Conservation (phyloP, 78 protist genomes). For the Polysphondylium violaceum region DNA sequence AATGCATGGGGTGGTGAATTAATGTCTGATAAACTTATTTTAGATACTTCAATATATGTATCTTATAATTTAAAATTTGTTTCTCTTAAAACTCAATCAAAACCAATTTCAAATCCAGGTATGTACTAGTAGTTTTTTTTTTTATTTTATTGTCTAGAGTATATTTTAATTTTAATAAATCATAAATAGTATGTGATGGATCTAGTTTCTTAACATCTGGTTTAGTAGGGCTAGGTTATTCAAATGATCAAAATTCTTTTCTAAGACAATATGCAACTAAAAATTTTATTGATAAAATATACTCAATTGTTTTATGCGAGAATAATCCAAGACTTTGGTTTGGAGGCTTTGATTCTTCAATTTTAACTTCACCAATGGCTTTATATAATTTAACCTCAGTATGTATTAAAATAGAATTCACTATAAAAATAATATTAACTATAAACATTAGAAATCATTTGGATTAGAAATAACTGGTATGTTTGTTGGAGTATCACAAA, state of each 20-base stretch:
- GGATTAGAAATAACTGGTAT: constrained; percentile 23
- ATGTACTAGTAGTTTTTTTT: background rate
- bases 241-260: constrained; percentile 9
- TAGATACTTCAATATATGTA: background rate
- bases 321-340: constrained; percentile 66
- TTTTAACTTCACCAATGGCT: constrained; percentile 6
- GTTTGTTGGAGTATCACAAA: constrained; percentile 14
- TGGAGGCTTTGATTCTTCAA: constrained; percentile 59
- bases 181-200: constrained; percentile 27
- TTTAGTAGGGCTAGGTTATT: constrained; percentile 37
- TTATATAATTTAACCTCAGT: background rate
- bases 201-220: constrained; percentile 57
- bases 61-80: background rate
- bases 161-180: background rate
- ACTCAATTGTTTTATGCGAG: constrained; percentile 28
- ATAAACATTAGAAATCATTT: constrained; percentile 23
- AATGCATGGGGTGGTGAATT: constrained; percentile 23
- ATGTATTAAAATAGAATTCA: background rate
- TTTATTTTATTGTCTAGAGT: background rate
- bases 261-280: constrained; percentile 11
- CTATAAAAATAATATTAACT: constrained; percentile 12
- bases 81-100: constrained; percentile 63
- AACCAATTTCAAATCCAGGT: constrained; percentile 50
- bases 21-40: background rate
- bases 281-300: constrained; percentile 8